These are phyloP conservation scores for Phytophthora pluvialis DNA, from an alignment of 352 stramenopile species.

Conservation along the genomic window DNA sequence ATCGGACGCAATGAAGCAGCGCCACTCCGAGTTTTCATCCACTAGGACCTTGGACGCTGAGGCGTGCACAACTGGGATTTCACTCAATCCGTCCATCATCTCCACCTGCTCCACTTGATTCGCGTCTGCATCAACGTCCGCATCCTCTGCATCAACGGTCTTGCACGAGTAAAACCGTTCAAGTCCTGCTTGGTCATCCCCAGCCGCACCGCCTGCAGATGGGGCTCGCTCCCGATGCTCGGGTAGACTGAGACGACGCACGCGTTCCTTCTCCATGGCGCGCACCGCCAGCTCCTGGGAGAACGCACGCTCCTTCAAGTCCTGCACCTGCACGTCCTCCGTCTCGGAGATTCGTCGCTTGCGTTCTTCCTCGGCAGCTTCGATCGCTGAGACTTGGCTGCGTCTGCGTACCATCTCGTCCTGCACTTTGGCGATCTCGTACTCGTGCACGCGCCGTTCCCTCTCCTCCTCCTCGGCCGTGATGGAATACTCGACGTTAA, in stretches of 20 bases:
- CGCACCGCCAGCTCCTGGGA: slow-evolving; percentile 44
- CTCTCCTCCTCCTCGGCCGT: slow-evolving; percentile 65
- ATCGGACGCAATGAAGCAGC: slow-evolving; percentile 67
- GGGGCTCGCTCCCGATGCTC: slow-evolving; percentile 52
- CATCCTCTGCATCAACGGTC: slow-evolving; percentile 21
- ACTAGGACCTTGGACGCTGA: slow-evolving; percentile 64
- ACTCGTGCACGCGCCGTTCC: slow-evolving; percentile 65
- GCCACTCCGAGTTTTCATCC: slow-evolving; percentile 67
- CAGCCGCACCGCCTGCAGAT: background rate
- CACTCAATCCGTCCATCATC: slow-evolving; percentile 42
- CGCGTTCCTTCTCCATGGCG: slow-evolving; percentile 66
- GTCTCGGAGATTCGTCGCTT: slow-evolving; percentile 54
- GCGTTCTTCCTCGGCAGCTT: slow-evolving; percentile 56
- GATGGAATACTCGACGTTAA: slow-evolving; percentile 77
- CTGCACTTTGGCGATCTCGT: slow-evolving; percentile 68
- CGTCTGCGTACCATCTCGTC: slow-evolving; percentile 62
- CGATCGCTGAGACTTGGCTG: slow-evolving; percentile 44
- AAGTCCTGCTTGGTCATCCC: slow-evolving; percentile 14
- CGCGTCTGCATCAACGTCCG: background rate
- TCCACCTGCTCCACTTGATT: background rate
- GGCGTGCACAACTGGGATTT: slow-evolving; percentile 66
- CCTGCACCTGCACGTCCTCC: slow-evolving; percentile 25
- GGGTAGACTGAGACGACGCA: slow-evolving; percentile 54
- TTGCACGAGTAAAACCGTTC: slow-evolving; percentile 40
- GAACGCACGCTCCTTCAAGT: slow-evolving; percentile 36